A percentile compares a stretch with the other conserved stretches of the same genome.
Evolutionary conservation across 1,139 yeast species (phyloP).

Genomic region (Yamadazyma songkhlaensis): DNA sequence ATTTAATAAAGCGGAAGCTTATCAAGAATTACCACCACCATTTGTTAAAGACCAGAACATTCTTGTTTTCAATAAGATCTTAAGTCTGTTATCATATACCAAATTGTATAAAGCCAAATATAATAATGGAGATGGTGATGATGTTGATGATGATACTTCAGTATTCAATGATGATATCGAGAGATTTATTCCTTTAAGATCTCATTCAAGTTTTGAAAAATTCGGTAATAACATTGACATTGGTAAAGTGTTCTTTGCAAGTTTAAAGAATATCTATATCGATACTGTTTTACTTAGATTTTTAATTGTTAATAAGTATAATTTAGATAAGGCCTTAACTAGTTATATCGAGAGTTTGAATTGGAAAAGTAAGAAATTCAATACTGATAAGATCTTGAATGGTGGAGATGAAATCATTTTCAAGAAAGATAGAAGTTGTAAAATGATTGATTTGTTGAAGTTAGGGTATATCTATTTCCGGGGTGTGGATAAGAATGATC

Average conservation of each 20-base stretch:
- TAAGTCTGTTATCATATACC: constrained; percentile 8
- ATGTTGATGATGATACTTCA: constrained; percentile 11
- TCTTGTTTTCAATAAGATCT: constrained; percentile 3
- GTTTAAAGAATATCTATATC: constrained; percentile 64
- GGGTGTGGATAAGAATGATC: constrained; percentile 61
- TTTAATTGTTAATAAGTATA: constrained; percentile 73
- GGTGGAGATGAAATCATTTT: constrained; percentile 54
- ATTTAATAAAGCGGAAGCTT: constrained; percentile 4
- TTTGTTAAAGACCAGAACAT: constrained; percentile 7
- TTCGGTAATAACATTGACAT: constrained; percentile 1
- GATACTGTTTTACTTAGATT: constrained; percentile 69
- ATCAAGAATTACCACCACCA: constrained; percentile 7
- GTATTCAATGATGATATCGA: constrained; percentile 2
- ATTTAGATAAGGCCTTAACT: constrained; percentile 55
- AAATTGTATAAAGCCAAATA: constrained; percentile 8
- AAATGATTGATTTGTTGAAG: constrained; percentile 49
- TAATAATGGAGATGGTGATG: background rate
- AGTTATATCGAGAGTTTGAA: constrained; percentile 66
- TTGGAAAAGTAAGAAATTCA: constrained; percentile 62
- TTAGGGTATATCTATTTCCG: constrained; percentile 61
- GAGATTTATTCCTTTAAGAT: constrained; percentile 6
- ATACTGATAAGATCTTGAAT: constrained; percentile 55
- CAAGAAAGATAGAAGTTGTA: constrained; percentile 25
- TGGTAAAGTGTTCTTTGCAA: constrained; percentile 43
- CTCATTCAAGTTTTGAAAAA: constrained; percentile 5